These are phyloP conservation scores for Platanus orientalis DNA, from an alignment of 164 flowering plant genomes.

Conservation along the genomic window DNA sequence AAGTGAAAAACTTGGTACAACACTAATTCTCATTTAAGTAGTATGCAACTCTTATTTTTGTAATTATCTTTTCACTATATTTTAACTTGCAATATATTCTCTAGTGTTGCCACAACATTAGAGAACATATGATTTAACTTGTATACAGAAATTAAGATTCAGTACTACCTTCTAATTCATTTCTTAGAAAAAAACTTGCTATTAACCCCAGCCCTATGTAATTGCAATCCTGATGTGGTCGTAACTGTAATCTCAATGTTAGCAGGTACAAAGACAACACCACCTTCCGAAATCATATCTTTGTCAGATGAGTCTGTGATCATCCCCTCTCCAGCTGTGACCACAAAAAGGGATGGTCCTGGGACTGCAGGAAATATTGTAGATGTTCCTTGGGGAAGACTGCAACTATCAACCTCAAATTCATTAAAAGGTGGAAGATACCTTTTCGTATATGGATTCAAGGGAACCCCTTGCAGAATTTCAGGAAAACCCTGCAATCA, in stretches of 20 bases:
- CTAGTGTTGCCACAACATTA: too few relatives aligned
- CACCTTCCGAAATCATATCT: slow-evolving; percentile 45
- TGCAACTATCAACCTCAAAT: slow-evolving; percentile 82
- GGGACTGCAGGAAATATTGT: slow-evolving; percentile 49
- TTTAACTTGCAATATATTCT: too few relatives aligned
- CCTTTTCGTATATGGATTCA: slow-evolving; percentile 47
- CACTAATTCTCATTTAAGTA: too few relatives aligned
- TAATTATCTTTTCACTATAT: too few relatives aligned
- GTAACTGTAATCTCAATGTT: slow-evolving; percentile 34
- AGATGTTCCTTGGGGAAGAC: slow-evolving; percentile 46
- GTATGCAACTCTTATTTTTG: too few relatives aligned
- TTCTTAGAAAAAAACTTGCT: slow-evolving; percentile 36
- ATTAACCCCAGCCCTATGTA: slow-evolving; percentile 77
- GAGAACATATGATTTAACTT: too few relatives aligned
- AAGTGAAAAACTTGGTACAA: too few relatives aligned
- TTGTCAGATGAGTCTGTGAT: slow-evolving; percentile 21
- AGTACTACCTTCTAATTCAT: too few relatives aligned
- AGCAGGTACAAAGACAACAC: slow-evolving; percentile 70
- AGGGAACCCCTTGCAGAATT: slow-evolving; percentile 53
- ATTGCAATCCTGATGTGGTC: slow-evolving; percentile 33
- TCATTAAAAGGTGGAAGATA: slow-evolving; percentile 87
- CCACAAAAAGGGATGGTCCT: slow-evolving; percentile 73
- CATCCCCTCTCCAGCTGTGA: slow-evolving; percentile 54
- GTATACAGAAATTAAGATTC: too few relatives aligned
- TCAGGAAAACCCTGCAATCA: slow-evolving; percentile 71